Conservation (phyloP, 257 asterid genomes). For the Phtheirospermum japonicum region DNA sequence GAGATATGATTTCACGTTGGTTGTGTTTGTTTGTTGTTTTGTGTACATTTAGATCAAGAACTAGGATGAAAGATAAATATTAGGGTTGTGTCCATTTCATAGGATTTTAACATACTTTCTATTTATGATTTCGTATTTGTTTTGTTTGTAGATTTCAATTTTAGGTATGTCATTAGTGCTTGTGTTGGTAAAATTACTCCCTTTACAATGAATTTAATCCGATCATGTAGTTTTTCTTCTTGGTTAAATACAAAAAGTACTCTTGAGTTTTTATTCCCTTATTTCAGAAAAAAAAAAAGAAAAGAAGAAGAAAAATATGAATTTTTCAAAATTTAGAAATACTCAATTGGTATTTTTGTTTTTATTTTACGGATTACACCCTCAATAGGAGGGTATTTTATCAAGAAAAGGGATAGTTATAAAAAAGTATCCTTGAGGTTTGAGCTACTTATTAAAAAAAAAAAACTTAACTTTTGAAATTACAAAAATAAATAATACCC, state of each 20-base stretch:
- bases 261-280: too few relatives aligned
- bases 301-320: too few relatives aligned
- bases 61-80: constrained; percentile 4
- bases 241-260: too few relatives aligned
- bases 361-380: background rate
- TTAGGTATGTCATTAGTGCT: too few relatives aligned
- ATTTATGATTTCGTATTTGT: background rate
- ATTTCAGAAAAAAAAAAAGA: too few relatives aligned
- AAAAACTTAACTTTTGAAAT: too few relatives aligned
- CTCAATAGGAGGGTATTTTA: background rate
- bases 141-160: background rate
- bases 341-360: background rate
- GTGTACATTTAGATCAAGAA: constrained; percentile 6
- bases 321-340: background rate
- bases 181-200: background rate
- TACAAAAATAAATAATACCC: too few relatives aligned
- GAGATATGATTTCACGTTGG: background rate
- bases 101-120: background rate
- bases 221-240: too few relatives aligned
- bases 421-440: too few relatives aligned
- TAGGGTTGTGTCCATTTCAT: background rate
- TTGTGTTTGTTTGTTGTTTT: background rate
- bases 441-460: too few relatives aligned
- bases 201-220: too few relatives aligned
- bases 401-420: too few relatives aligned